phyloP scores from a whole-genome alignment of 345 rosid genomes.

The Hibiscus mutabilis region DNA sequence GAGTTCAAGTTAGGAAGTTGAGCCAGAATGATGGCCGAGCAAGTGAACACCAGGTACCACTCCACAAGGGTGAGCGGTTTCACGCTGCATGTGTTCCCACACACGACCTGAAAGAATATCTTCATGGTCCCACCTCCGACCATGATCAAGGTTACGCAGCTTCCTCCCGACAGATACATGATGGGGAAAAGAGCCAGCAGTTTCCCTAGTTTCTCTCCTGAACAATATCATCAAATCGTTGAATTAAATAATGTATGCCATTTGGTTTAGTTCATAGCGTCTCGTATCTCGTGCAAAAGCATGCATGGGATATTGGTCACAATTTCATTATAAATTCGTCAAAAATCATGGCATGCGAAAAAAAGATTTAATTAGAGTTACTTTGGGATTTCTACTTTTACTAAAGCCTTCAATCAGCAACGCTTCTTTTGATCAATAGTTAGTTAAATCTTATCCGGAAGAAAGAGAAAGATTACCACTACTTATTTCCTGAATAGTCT shows the following conservation, averaged over 20 bases:
- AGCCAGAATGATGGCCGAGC: conserved; percentile 34
- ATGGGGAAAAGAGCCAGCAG: conserved; percentile 44
- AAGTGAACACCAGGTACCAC: conserved; percentile 46
- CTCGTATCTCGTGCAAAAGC: neutral
- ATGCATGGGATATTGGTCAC: neutral
- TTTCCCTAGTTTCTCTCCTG: conserved; percentile 53
- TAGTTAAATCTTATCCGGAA: neutral
- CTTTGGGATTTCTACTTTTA: neutral
- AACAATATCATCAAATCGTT: neutral
- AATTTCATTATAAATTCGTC: neutral
- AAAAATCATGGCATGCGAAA: neutral
- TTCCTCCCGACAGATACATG: conserved; percentile 60
- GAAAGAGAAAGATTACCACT: neutral
- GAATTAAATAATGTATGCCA: neutral
- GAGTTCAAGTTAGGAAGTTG: conserved; percentile 66
- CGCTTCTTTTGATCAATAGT: neutral
- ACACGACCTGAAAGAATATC: conserved; percentile 31
- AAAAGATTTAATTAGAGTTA: neutral
- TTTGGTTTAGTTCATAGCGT: neutral
- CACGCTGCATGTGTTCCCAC: conserved; percentile 24
- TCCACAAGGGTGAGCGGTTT: conserved; percentile 24
- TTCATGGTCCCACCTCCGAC: conserved; percentile 49
- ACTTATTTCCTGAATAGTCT: neutral
- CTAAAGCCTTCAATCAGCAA: neutral
- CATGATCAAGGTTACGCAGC: conserved; percentile 44